A percentile compares a stretch with the other conserved stretches of the same genome.
Conservation (phyloP, 192 early-diverging fungal genomes). For the Polychytrium aggregatum region DNA sequence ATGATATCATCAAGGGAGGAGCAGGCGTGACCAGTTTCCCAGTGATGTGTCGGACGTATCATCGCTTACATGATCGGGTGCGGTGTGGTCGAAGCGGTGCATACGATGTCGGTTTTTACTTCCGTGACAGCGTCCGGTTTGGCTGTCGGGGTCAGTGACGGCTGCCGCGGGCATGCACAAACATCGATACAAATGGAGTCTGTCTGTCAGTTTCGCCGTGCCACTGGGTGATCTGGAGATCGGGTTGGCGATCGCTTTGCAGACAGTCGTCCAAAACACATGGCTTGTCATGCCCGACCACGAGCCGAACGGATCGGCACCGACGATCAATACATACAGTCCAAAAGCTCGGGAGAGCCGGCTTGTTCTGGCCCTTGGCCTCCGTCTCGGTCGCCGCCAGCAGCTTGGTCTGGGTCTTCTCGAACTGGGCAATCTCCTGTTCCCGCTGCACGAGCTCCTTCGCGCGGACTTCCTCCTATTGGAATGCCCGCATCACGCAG, state of each 20-base stretch:
- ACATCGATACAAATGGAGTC: neutral
- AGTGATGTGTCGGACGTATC: neutral
- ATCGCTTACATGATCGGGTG: constrained; percentile 57
- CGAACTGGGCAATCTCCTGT: constrained; percentile 49
- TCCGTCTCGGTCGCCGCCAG: constrained; percentile 6
- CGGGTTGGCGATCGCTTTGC: no score
- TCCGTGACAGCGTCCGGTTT: constrained; percentile 37
- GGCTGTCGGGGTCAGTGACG: constrained; percentile 57
- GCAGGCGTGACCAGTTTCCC: neutral
- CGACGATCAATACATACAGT: no score
- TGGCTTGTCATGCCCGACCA: no score
- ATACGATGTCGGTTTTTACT: constrained; percentile 46
- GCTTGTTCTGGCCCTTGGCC: constrained; percentile 16
- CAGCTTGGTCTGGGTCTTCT: constrained; percentile 47
- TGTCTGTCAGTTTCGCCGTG: neutral
- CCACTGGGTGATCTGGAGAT: neutral
- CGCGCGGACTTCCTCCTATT: no score
- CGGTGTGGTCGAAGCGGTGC: constrained; percentile 47
- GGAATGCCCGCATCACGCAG: no score
- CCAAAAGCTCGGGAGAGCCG: constrained; percentile 55
- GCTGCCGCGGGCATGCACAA: constrained; percentile 27
- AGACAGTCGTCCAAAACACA: no score
- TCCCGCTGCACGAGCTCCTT: no score
- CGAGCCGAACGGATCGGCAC: no score
- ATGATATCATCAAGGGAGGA: neutral